phyloP scores from a whole-genome alignment of 2,329 filamentous ascomycete genomes.

The Zasmidium angulare region DNA sequence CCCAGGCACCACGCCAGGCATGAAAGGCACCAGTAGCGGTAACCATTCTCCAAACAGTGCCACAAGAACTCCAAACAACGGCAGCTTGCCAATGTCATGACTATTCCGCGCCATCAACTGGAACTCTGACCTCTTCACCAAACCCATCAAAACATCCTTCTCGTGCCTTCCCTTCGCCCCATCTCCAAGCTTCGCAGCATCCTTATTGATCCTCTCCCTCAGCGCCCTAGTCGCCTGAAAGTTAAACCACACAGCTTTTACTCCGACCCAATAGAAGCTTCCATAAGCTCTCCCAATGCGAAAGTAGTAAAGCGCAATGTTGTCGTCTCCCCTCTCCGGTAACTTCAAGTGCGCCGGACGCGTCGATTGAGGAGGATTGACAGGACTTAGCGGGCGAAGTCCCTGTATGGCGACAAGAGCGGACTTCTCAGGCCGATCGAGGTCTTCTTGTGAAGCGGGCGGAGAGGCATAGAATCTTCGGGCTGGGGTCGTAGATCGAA shows the following conservation, averaged over 20 bases:
- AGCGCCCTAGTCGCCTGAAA: slow-evolving; percentile 46
- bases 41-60: slow-evolving; percentile 83
- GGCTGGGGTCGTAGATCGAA: slow-evolving; percentile 1
- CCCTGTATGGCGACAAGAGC: slow-evolving; percentile 32
- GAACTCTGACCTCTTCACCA: slow-evolving; percentile 64
- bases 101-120: slow-evolving; percentile 67
- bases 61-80: slow-evolving; percentile 73
- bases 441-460: slow-evolving; percentile 7
- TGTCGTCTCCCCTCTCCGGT: slow-evolving; percentile 54
- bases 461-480: slow-evolving; percentile 1
- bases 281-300: slow-evolving; percentile 72
- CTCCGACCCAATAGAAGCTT: slow-evolving; percentile 82
- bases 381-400: slow-evolving; percentile 44
- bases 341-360: slow-evolving; percentile 68
- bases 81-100: slow-evolving; percentile 74
- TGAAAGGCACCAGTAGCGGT: slow-evolving; percentile 70
- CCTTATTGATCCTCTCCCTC: slow-evolving; percentile 47
- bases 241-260: slow-evolving; percentile 73
- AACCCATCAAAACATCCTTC: neutral
- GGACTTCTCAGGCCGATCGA: slow-evolving; percentile 19
- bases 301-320: slow-evolving; percentile 56
- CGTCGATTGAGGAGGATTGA: slow-evolving; percentile 74
- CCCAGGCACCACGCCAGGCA: slow-evolving; percentile 72
- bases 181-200: slow-evolving; percentile 5
- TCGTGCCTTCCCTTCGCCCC: neutral